Base-by-base conservation (phyloP, 1,284 basidiomycete species). In the Neolentinus lepideus region DNA sequence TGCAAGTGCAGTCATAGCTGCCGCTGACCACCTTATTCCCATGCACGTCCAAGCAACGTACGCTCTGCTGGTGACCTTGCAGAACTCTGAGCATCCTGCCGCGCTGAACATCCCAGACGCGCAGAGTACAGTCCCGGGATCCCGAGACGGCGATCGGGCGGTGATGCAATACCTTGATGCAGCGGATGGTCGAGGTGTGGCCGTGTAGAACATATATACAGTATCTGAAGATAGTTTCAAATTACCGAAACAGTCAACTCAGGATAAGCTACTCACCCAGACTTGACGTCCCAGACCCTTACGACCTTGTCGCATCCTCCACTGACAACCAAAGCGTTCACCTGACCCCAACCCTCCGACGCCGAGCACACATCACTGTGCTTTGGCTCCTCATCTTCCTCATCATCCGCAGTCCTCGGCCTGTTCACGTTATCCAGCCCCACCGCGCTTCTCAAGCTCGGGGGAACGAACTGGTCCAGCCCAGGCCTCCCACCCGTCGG, bases 291-390 rank as follows among this genome's bases (percentile, higher is more conserved):
- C 96, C 96, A 99, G 0, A 98, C 92, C 33, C 89, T 79, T 16
- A 98, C 76, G 53, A 84, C 82, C 63, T 94, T 88, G 67, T 98
- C 95, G 64, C 94, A 97, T 4, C 93, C 94, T 1, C 92, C 94
- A 57, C 87, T 92, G n/a, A 98, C 86, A 6, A 96, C 84, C 1
- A 96, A 73, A 3, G 91, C 77, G 38, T 78, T 77, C 19, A 73
- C 69, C 61, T 84, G 80, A 1, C 85, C 85, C 79, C 83, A 89
- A 1, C 87, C 86, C 25, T 75, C 71, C 2, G 82, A 80, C 0
- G 80, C 79, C 54, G 84, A 85, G 54, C 84, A 86, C 4, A 82
- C 76, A 61, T 86, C 84, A 56, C 82, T 85, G 26, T 75, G 77
- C 56, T 76, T 52, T 64, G 26, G 61, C 60, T 61, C 60, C 61